phyloP scores from a whole-genome alignment of 257 asterid genomes.

The Forsythia suspensa region DNA sequence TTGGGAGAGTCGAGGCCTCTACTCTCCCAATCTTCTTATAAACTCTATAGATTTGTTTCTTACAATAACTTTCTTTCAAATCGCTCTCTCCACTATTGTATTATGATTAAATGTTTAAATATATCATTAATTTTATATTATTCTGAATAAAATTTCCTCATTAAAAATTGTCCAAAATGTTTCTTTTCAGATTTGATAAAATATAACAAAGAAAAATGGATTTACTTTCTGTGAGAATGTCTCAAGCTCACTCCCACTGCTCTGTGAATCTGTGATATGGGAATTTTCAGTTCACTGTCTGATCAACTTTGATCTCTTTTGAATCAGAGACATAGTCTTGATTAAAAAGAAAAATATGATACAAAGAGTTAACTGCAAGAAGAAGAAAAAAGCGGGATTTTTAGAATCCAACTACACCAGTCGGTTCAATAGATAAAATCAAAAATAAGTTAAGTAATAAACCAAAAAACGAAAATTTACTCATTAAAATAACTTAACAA shows the following conservation, averaged over 20 bases:
- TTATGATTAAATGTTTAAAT: too few relatives aligned
- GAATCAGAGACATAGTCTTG: not conserved
- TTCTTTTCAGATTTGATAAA: not conserved
- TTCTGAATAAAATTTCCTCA: not conserved
- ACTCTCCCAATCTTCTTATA: too few relatives aligned
- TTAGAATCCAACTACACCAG: too few relatives aligned
- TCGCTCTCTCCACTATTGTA: too few relatives aligned
- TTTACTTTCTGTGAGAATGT: conserved; percentile 19
- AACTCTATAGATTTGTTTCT: too few relatives aligned
- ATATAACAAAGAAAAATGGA: not conserved
- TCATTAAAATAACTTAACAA: conserved; percentile 5
- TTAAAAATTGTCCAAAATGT: not conserved
- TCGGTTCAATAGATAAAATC: too few relatives aligned
- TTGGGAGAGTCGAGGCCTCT: too few relatives aligned
- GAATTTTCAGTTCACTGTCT: conserved; percentile 32
- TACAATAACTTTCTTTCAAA: too few relatives aligned
- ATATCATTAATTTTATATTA: too few relatives aligned
- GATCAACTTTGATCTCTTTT: conserved; percentile 20
- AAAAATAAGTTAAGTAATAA: not conserved
- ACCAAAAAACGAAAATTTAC: conserved; percentile 9
- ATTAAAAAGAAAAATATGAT: not conserved
- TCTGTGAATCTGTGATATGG: conserved; percentile 21
- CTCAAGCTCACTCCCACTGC: conserved; percentile 28
- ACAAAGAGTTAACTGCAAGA: too few relatives aligned
- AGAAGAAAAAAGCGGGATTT: too few relatives aligned